Conservation (phyloP, 2,329 filamentous ascomycete species). For the Venturia carpophila region DNA sequence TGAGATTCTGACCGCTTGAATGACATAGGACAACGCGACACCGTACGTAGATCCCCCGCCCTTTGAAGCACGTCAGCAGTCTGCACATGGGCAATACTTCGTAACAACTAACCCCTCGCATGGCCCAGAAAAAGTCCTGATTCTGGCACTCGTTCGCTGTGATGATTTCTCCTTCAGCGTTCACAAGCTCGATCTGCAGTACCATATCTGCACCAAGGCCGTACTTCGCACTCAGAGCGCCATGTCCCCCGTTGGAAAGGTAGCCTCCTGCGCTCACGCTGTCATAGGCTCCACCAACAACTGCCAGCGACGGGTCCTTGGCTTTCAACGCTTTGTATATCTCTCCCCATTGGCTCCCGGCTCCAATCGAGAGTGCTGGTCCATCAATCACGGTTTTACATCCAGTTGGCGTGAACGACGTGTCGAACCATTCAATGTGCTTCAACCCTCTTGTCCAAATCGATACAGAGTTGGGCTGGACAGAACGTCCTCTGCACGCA, state of each 20-base stretch:
- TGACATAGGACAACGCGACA: constrained; percentile 9
- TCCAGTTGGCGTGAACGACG: constrained; percentile 15
- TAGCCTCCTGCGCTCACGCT: constrained; percentile 15
- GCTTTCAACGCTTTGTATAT: constrained; percentile 4
- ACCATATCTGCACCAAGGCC: constrained; percentile 25
- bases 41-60: constrained; percentile 18
- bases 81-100: neutral
- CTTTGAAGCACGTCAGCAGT: neutral
- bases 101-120: constrained; percentile 9
- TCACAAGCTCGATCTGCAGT: constrained; percentile 33
- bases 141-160: constrained; percentile 29
- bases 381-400: constrained; percentile 14
- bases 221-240: constrained; percentile 26
- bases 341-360: constrained; percentile 15
- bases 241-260: constrained; percentile 28
- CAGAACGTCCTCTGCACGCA: neutral
- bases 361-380: constrained; percentile 11
- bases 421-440: constrained; percentile 12
- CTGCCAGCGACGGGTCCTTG: neutral
- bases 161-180: constrained; percentile 31
- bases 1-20: constrained; percentile 7
- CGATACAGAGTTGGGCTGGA: constrained; percentile 14
- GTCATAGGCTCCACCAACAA: neutral
- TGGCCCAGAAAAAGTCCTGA: constrained; percentile 11
- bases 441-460: constrained; percentile 18